Evolutionary conservation across 345 rosid genomes (phyloP).

Genomic region (Aegle marmelos): DNA sequence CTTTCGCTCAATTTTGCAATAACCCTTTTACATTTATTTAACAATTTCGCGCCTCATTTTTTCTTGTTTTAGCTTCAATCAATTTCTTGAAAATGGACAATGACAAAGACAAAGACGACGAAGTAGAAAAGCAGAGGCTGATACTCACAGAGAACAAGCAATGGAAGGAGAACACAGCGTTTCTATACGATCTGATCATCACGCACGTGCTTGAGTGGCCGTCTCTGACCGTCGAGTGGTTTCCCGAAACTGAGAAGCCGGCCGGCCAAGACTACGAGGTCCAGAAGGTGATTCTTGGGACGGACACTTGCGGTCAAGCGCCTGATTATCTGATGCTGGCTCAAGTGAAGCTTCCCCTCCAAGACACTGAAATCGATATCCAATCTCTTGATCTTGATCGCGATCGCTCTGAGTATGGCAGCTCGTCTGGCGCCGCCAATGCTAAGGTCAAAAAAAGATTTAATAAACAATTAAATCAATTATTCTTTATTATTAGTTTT

Average conservation of each 20-base stretch:
- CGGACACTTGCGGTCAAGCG: slow-evolving; percentile 94
- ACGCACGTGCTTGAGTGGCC: slow-evolving; percentile 99
- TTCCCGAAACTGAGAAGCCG: slow-evolving; percentile 90
- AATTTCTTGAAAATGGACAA: no score
- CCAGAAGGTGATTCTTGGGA: slow-evolving; percentile 94
- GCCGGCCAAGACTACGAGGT: slow-evolving; percentile 83
- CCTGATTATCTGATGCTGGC: slow-evolving; percentile 91
- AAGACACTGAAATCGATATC: slow-evolving; percentile 81
- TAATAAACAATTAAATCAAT: no score
- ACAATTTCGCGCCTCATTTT: no score
- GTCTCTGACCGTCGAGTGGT: slow-evolving; percentile 93
- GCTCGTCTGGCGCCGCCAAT: slow-evolving; percentile 64
- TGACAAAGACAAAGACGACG: slow-evolving; percentile 54
- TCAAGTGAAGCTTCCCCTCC: slow-evolving; percentile 91
- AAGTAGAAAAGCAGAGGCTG: slow-evolving; percentile 77
- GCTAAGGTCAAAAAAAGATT: slow-evolving; percentile 56
- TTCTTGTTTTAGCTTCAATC: no score
- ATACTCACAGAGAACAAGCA: slow-evolving; percentile 95
- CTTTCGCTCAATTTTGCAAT: no score
- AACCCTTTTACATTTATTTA: no score
- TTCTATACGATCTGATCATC: slow-evolving; percentile 90
- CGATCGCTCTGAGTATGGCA: slow-evolving; percentile 71
- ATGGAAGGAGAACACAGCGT: slow-evolving; percentile 98
- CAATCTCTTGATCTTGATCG: slow-evolving; percentile 71
- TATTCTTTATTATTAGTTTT: no score